These are phyloP conservation scores for Yarrowia deformans DNA, from an alignment of 805 yeast genomes.

Conservation along the genomic window DNA sequence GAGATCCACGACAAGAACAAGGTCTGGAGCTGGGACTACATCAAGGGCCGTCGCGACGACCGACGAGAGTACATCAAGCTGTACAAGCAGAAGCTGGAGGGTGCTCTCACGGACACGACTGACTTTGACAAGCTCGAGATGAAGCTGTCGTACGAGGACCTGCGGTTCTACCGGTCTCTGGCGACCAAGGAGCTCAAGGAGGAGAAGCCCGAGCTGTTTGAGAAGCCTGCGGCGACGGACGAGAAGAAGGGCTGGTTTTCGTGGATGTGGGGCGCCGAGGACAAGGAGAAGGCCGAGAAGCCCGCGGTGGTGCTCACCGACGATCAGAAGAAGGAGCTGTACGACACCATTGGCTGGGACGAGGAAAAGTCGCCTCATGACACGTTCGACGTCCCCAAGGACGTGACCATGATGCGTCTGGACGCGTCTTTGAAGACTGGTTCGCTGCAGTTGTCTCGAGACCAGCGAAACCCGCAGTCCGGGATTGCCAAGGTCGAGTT, in stretches of 20 bases:
- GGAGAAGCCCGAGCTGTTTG: constrained; percentile 51
- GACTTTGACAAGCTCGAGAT: constrained; percentile 63
- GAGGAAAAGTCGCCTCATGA: constrained; percentile 60
- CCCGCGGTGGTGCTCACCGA: constrained; percentile 69
- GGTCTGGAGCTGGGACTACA: constrained; percentile 88
- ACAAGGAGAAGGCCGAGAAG: constrained; percentile 43
- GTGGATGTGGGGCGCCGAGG: constrained; percentile 48
- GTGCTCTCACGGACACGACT: constrained; percentile 44
- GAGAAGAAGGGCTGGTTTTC: constrained; percentile 44
- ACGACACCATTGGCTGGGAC: constrained; percentile 91
- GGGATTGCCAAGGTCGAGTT: constrained; percentile 79
- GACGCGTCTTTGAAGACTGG: constrained; percentile 77
- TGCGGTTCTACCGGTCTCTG: constrained; percentile 81
- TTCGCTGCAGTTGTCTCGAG: constrained; percentile 63
- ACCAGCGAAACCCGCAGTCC: constrained; percentile 48
- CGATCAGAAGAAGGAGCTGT: constrained; percentile 86
- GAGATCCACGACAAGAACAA: constrained; percentile 84
- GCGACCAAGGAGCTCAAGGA: constrained; percentile 72
- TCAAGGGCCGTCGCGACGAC: constrained; percentile 73
- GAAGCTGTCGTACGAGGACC: constrained; percentile 73
- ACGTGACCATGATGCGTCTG: constrained; percentile 70
- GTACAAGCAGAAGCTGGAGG: constrained; percentile 69
- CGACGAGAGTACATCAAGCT: constrained; percentile 69
- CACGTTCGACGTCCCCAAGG: constrained; percentile 67
- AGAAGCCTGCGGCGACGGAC: constrained; percentile 18